phyloP scores from a whole-genome alignment of 768 basidiomycete species.

The Tricholomella constricta region DNA sequence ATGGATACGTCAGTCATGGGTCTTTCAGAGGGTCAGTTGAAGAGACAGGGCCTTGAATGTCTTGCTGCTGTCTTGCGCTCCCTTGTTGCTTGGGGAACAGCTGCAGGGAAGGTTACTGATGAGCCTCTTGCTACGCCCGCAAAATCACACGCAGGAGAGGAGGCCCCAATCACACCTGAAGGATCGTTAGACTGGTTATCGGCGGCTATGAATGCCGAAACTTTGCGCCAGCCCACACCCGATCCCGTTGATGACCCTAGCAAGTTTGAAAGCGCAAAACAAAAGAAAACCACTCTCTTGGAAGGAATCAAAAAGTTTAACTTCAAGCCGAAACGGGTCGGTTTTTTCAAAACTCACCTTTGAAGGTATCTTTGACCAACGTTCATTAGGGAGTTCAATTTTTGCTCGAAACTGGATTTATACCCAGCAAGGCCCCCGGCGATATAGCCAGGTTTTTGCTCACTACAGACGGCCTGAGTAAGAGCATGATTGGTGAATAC shows the following conservation, averaged over 20 bases:
- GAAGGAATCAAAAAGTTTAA: slow-evolving; percentile 99
- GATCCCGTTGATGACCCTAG: slow-evolving; percentile 88
- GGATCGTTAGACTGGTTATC: slow-evolving; percentile 57
- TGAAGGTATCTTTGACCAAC: slow-evolving; percentile 1
- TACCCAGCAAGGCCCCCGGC: slow-evolving; percentile 65
- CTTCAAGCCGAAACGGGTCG: slow-evolving; percentile 94
- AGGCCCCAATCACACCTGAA: slow-evolving; percentile 57
- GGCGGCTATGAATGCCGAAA: slow-evolving; percentile 51
- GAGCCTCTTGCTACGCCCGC: slow-evolving; percentile 39
- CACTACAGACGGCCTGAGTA: slow-evolving; percentile 89
- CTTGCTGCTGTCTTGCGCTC: slow-evolving; percentile 87
- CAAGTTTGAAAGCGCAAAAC: slow-evolving; percentile 92
- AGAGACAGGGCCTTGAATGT: slow-evolving; percentile 93
- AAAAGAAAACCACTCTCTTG: slow-evolving; percentile 90
- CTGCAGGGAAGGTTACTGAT: slow-evolving; percentile 46
- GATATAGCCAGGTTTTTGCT: slow-evolving; percentile 87
- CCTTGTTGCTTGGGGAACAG: slow-evolving; percentile 87
- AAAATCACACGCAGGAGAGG: slow-evolving; percentile 54
- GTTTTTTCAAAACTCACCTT: slow-evolving; percentile 23
- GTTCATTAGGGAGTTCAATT: slow-evolving; percentile 78
- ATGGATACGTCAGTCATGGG: slow-evolving; percentile 70
- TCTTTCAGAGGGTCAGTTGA: slow-evolving; percentile 80
- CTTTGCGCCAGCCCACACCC: slow-evolving; percentile 68
- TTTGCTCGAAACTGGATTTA: slow-evolving; percentile 86
- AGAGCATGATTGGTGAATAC: slow-evolving; percentile 97